Conservation (phyloP, 306 rosid genomes). For the Medicago truncatula region MtrunA17r5.0-ANR NC_053044.1:54416001-54416500, state of each 20-base stretch:
- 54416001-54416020: neutral
- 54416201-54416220: slow-evolving; percentile 33
- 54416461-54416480: slow-evolving; percentile 74
- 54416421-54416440: slow-evolving; percentile 85
- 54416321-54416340: slow-evolving; percentile 6
- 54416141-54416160: slow-evolving; percentile 61
- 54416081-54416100: slow-evolving; percentile 72
- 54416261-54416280: slow-evolving; percentile 16
- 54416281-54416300: slow-evolving; percentile 1
- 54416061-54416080: slow-evolving; percentile 4
- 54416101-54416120: slow-evolving; percentile 48
- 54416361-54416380: slow-evolving; percentile 26
- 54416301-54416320: slow-evolving; percentile 28
- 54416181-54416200: slow-evolving; percentile 60
- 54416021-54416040: slow-evolving; percentile 17
- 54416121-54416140: slow-evolving; percentile 50
- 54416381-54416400: slow-evolving; percentile 7
- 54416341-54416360: slow-evolving; percentile 21
- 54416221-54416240: slow-evolving; percentile 23
- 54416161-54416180: slow-evolving; percentile 85
- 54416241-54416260: slow-evolving; percentile 26
- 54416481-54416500: no score
- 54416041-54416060: slow-evolving; percentile 15
- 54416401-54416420: slow-evolving; percentile 57
- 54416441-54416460: slow-evolving; percentile 71